Base-by-base conservation (phyloP, 208 protist species). In the Vickermania spadyakhi region DNA sequence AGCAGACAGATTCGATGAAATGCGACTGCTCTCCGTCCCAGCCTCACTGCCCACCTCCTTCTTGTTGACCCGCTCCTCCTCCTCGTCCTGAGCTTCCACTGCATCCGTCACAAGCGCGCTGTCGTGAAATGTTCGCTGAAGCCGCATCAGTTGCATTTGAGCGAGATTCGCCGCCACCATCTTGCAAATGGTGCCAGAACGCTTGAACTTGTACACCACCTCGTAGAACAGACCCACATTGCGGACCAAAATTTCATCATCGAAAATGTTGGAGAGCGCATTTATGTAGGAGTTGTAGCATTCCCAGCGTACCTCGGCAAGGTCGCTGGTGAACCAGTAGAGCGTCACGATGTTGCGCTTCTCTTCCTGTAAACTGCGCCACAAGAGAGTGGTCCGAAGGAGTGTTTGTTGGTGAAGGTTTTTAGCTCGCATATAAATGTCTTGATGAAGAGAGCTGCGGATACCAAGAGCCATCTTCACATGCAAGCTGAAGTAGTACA, bases 241-340 rank as follows among this genome's bases (percentile, higher is more conserved):
- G 14, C 55, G 53, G 13, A 67, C 11, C 18, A 63, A 18, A n/a
- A 63, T 28, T 26, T 67, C 62, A 27, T 67, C 62, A 49, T 67
- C 62, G 28, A 29, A 13, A n/a, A 62, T 29, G 31, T 14, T 28
- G 28, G 28, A 21, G 5, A 67, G 26, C 4, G 56, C 18, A n/a
- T 63, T 41, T 4, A 23, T 3, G 30, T 67, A 67, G 4, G 28
- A 4, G 23, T 53, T 23, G 26, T 50, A 36, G 56, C 56, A 67
- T 3, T 62, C 25, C 54, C 22, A 41, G 56, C 52, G 56, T 5
- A 21, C 31, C n/a, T 21, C 4, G 22, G 55, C 29, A 29, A 67
- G 56, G n/a, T 28, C 14, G 62, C 36, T 67, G 55, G 62, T 63
- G 55, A 63, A 67, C 25, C 25, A 67, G 62, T 62, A 67, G 26